Evolutionary conservation across 1,284 basidiomycete species (phyloP).

Genomic region (Boletus albobrunnescens): DNA sequence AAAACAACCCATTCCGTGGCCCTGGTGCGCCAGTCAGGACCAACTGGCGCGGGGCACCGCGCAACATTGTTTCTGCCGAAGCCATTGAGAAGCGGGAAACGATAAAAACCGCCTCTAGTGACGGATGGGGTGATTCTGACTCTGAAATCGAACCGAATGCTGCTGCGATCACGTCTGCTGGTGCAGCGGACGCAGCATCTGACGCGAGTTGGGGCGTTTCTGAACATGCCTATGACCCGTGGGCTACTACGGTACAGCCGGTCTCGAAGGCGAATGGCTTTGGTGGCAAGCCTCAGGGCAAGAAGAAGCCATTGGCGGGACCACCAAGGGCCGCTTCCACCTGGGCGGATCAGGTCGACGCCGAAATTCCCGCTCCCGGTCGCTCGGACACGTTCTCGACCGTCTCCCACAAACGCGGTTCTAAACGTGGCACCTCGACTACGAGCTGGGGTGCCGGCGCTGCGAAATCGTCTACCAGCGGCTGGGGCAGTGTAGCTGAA

Average conservation of each 20-base stretch:
- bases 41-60: constrained; percentile 31
- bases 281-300: constrained; percentile 8
- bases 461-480: constrained; percentile 21
- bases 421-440: constrained; percentile 15
- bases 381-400: constrained; percentile 1
- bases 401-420: constrained; percentile 14
- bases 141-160: constrained; percentile 9
- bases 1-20: constrained; percentile 29
- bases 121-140: constrained; percentile 24
- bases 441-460: constrained; percentile 9
- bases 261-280: constrained; percentile 8
- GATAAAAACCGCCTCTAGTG: constrained; percentile 7
- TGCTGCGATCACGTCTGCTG: not conserved
- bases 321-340: constrained; percentile 5
- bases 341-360: constrained; percentile 33
- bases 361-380: constrained; percentile 11
- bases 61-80: constrained; percentile 25
- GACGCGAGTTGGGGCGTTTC: constrained; percentile 21
- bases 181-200: constrained; percentile 13
- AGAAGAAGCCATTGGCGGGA: constrained; percentile 11
- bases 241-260: constrained; percentile 12
- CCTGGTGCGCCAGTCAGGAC: constrained; percentile 33
- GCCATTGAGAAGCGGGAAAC: constrained; percentile 26
- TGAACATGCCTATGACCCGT: constrained; percentile 22
- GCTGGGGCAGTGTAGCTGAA: constrained; percentile 24